Evolutionary conservation across 352 stramenopile genomes (phyloP), one percentile per base, ranked within the genome.

Genomic region (Phytophthora syringae): DNA sequence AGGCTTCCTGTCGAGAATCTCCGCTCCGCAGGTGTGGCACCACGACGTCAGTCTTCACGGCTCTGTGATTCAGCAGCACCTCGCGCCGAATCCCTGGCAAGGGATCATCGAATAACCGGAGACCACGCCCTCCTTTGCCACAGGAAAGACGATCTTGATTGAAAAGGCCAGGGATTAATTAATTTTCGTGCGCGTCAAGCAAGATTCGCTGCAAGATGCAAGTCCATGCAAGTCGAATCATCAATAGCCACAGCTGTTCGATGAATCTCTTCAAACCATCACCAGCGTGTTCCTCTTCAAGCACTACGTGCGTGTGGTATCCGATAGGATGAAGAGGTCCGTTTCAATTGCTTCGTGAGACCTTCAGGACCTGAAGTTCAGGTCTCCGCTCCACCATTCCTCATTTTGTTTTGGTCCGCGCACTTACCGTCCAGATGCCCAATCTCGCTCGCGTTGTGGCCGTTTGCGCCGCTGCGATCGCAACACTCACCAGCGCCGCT

Each of bases 391-490:
- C 18, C 28, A 30, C n/a, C 48, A 55, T 55, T 55, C 28, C 37
- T 27, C 30, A 30, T n/a, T 44, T 44, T 42, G 4, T 20, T 55
- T 42, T 21, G 20, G 20, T 15, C 30, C 22, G 28, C 48, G 21
- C 48, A 44, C 48, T 11, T 37, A 15, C 32, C 13, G 34, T 13
- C 13, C 20, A 2, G 4, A 42, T 42, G 36, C 18, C 15, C 62
- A 79, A 83, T 54, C 64, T 86, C 36, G 71, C 34, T 34, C 68
- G 76, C 40, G 16, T 76, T 9, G 25, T 71, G 47, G 22, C 50
- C 2, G n/a, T 65, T 16, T 60, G 62, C 32, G 36, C 34, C 44
- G 52, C 74, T 12, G 74, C 72, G n/a, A n/a, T n/a, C 30, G 60
- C 68, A 1, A 62, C 76, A 12, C 44, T 82, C 7, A 64, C 55